These are phyloP conservation scores for Neurospora tetraspora DNA, from an alignment of 495 filamentous ascomycete genomes.

Conservation along the genomic window DNA sequence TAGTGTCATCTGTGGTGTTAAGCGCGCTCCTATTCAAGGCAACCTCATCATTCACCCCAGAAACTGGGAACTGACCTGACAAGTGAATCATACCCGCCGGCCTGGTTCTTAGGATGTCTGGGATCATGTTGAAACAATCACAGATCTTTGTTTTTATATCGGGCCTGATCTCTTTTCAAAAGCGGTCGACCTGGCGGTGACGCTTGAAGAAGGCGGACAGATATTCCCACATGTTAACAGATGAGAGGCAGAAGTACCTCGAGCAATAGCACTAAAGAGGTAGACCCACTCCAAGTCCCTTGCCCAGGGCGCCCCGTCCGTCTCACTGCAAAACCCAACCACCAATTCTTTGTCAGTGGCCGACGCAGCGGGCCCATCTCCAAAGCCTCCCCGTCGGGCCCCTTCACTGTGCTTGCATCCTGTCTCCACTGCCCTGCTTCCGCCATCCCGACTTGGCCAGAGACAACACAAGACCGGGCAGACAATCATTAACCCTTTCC, in stretches of 20 bases:
- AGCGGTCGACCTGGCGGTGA: neutral
- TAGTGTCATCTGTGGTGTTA: neutral
- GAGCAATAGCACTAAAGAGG: neutral
- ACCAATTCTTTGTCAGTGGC: slow-evolving; percentile 14
- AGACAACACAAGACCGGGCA: neutral
- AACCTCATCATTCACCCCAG: neutral
- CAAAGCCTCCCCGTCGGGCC: neutral
- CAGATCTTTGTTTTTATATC: neutral
- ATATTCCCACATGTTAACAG: neutral
- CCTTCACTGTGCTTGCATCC: neutral
- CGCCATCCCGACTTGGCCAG: neutral
- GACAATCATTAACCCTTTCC: neutral
- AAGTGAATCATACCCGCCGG: neutral
- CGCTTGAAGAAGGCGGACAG: neutral
- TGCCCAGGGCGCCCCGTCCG: neutral
- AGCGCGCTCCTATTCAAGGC: neutral
- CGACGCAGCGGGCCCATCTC: neutral
- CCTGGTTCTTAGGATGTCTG: neutral
- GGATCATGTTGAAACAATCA: neutral
- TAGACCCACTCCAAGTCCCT: neutral
- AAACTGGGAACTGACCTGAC: neutral
- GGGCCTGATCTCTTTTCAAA: neutral
- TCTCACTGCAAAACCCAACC: slow-evolving; percentile 8
- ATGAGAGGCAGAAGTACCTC: neutral
- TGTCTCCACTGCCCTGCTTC: slow-evolving; percentile 2